Base-by-base conservation (phyloP, 495 filamentous ascomycete genomes). In the Penicillium egyptiacum region DNA sequence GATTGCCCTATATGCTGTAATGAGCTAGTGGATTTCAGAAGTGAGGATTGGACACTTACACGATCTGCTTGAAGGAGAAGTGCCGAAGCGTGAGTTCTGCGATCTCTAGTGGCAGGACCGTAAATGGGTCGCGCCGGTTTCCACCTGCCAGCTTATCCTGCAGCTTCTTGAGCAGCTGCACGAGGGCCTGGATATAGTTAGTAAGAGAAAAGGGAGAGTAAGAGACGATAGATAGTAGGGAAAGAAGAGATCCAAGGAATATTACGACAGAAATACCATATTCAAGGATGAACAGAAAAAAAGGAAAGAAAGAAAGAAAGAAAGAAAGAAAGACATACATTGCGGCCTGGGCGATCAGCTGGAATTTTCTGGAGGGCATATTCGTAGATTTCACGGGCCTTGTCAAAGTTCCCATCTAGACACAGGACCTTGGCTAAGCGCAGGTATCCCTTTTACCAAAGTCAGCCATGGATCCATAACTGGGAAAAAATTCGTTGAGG, bases 361-460 rank as follows among this genome's bases (percentile, higher is more conserved):
- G 75, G 66, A 17, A 87, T 68, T 31, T 69, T 75, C 48, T 75
- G 75, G 39, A 87, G 63, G 5, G 80, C 87, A 65, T 83, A 83
- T n/a, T 74, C 68, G 61, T 88, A 89, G 1, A 88, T 73, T n/a
- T 78, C 71, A 16, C 82, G 58, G 4, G 86, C 87, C 31, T 78
- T 75, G 5, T 78, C 70, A 7, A 70, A 64, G 55, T 79, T 85
- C 4, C 76, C 76, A 60, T 82, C 75, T 43, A 85, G 68, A 17
- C 83, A 68, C 6, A 90, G 75, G 4, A 85, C 70, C 58, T 86
- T 85, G 7, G 78, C 87, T 20, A 81, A 78, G n/a, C 86, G 81
- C 12, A 89, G 69, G 69, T 89, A 88, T 22, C 87, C 87, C 81
- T 84, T 33, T 6, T 0, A 16, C 47, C 31, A 42, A 19, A 1